phyloP scores from a whole-genome alignment of 2,329 filamentous ascomycete species.

The Colletotrichum sp. region DNA sequence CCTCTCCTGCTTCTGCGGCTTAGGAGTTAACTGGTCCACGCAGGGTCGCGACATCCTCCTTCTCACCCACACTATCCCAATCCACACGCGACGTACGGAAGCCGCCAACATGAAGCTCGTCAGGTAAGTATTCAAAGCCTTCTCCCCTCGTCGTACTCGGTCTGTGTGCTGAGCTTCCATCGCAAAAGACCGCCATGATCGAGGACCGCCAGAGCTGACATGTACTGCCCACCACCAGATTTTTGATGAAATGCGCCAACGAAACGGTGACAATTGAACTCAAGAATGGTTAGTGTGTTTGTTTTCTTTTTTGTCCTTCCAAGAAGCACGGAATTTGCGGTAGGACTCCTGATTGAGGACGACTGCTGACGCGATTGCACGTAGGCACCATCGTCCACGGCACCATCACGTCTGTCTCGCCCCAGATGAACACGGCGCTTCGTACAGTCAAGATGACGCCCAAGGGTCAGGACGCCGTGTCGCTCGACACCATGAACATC shows the following conservation, averaged over 20 bases:
- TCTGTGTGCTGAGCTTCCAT: slow-evolving; percentile 11
- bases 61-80: not conserved
- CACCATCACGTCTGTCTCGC: slow-evolving; percentile 95
- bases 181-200: not conserved
- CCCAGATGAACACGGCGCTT: slow-evolving; percentile 97
- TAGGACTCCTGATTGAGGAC: not conserved
- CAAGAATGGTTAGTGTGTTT: slow-evolving; percentile 79
- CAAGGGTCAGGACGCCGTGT: slow-evolving; percentile 84
- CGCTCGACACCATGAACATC: slow-evolving; percentile 94
- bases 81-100: not conserved
- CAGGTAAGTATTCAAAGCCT: slow-evolving; percentile 66
- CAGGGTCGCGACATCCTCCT: not conserved
- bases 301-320: not conserved
- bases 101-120: slow-evolving; percentile 88
- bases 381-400: slow-evolving; percentile 93
- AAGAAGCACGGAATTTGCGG: not conserved
- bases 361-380: not conserved
- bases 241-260: slow-evolving; percentile 99
- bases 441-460: slow-evolving; percentile 97
- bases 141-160: slow-evolving; percentile 29
- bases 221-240: slow-evolving; percentile 59
- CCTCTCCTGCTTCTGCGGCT: not conserved
- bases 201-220: slow-evolving; percentile 30
- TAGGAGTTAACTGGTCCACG: not conserved
- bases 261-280: slow-evolving; percentile 98